Evolutionary conservation across 495 filamentous ascomycete genomes (phyloP), one percentile per base, ranked within the genome.

Genomic region (Aspergillus asperescens): DNA sequence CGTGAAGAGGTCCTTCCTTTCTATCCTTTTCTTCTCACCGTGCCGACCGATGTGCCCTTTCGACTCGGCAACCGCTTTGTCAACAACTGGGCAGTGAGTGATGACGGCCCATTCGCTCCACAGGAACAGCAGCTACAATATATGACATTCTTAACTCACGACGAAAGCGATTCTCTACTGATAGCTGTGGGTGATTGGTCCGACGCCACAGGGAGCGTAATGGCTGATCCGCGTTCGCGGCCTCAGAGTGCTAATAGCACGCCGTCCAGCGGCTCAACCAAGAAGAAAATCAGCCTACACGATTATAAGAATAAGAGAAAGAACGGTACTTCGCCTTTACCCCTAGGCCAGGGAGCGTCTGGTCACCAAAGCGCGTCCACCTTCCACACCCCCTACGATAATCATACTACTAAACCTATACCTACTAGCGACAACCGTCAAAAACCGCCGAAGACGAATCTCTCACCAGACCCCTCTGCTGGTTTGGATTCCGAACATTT

Each of bases 91-190:
- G 72, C 73, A 50, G 67, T 76, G 60, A 67, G 73, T 56, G 62
- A 69, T 63, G 68, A 73, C 44, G 70, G 70, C 8, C 75, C 71
- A 15, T 80, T 80, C 50, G 57, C 58, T 24, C 56, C 59, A 24
- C 68, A 77, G 43, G 77, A 80, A 63, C 69, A 79, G 44, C 65
- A 74, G 60, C 67, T 80, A 48, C 77, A 80, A 49, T 80, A 79
- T 47, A 72, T 77, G 69, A 80, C 76, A 34, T 80, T 79, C 52
- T 59, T 76, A 50, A 68, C 71, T n/a, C 73, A 78, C 50, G 64
- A 72, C 62, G 62, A 72, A 50, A 63, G 62, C 27, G 74, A 79
- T 53, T 73, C 72, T 2, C 58, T 80, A 43, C 58, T 79, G 39
- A 62, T 68, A 38, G 70, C 74, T 15, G 67, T 76, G 48, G 77